Evolutionary conservation across 2,329 filamentous ascomycete genomes (phyloP).

Genomic region (Colletotrichum trifolii): DNA sequence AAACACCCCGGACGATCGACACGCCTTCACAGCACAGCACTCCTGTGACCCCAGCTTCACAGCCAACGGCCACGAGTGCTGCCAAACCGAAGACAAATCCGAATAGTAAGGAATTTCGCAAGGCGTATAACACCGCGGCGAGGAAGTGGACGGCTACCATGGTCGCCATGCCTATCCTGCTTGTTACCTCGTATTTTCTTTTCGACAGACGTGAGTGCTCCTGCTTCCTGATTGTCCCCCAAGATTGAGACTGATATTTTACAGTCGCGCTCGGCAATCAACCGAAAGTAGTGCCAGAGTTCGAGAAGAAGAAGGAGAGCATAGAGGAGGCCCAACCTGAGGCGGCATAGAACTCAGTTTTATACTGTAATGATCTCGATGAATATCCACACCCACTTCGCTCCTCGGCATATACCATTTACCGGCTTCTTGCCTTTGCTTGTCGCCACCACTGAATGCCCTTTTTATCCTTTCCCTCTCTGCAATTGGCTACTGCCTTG

Average conservation of each 20-base stretch:
- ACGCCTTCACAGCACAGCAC: too few species aligned
- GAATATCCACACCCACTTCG: constrained; percentile 23
- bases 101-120: constrained; percentile 53
- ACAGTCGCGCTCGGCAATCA: constrained; percentile 47
- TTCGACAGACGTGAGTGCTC: constrained; percentile 59
- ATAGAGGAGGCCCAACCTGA: constrained; percentile 16
- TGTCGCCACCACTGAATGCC: too few species aligned
- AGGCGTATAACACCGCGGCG: constrained; percentile 56
- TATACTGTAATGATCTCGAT: constrained; percentile 24
- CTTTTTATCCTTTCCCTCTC: too few species aligned
- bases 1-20: too few species aligned
- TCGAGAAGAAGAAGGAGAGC: constrained; percentile 12
- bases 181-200: constrained; percentile 66
- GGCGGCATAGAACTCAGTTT: constrained; percentile 9
- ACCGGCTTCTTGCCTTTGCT: too few species aligned
- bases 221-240: not conserved
- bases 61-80: not conserved
- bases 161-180: constrained; percentile 63
- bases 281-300: constrained; percentile 42
- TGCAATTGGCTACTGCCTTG: too few species aligned
- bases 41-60: not conserved
- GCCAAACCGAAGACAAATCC: constrained; percentile 37
- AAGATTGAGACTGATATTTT: not conserved
- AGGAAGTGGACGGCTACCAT: constrained; percentile 59
- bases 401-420: not conserved